Conservation (phyloP, 2,329 filamentous ascomycete genomes). For the Graphium sp. region DNA sequence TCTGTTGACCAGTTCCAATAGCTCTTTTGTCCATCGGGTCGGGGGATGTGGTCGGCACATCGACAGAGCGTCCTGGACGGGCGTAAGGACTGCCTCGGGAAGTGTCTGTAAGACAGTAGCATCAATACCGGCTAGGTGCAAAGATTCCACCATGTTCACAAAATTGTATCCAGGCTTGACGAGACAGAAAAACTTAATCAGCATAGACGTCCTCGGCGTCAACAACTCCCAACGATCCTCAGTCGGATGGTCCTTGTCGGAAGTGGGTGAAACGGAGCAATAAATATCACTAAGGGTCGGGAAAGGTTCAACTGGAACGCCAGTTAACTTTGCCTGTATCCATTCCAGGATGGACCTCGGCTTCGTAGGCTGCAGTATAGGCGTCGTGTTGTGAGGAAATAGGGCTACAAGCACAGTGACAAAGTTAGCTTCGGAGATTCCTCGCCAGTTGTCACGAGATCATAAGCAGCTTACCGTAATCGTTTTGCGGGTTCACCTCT, state of each 20-base stretch:
- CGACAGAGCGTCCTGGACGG: conserved; percentile 71
- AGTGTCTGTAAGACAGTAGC: conserved; percentile 58
- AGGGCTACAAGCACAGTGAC: too few relatives aligned
- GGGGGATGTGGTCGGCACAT: conserved; percentile 72
- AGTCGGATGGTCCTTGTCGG: conserved; percentile 16
- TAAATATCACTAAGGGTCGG: conserved; percentile 27
- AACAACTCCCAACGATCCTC: conserved; percentile 25
- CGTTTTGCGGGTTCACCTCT: conserved; percentile 20
- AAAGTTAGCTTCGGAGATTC: conserved; percentile 7
- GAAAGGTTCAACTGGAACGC: conserved; percentile 17
- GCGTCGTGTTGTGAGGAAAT: too few relatives aligned
- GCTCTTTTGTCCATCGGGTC: conserved; percentile 51
- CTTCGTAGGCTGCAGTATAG: conserved; percentile 13
- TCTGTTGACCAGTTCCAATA: conserved; percentile 63
- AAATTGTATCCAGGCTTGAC: conserved; percentile 32
- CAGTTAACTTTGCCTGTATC: conserved; percentile 29
- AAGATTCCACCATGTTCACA: conserved; percentile 53
- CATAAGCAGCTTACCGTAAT: conserved; percentile 19
- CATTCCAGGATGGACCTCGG: conserved; percentile 28
- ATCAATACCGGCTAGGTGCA: conserved; percentile 54
- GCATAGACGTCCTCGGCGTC: conserved; percentile 52
- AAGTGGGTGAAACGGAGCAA: conserved; percentile 17
- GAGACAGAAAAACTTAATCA: conserved; percentile 49
- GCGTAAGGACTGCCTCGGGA: conserved; percentile 67
- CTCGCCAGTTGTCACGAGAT: too few relatives aligned